phyloP scores from a whole-genome alignment of 176 grass and related monocot genomes.

The Oryza nivara region DNA sequence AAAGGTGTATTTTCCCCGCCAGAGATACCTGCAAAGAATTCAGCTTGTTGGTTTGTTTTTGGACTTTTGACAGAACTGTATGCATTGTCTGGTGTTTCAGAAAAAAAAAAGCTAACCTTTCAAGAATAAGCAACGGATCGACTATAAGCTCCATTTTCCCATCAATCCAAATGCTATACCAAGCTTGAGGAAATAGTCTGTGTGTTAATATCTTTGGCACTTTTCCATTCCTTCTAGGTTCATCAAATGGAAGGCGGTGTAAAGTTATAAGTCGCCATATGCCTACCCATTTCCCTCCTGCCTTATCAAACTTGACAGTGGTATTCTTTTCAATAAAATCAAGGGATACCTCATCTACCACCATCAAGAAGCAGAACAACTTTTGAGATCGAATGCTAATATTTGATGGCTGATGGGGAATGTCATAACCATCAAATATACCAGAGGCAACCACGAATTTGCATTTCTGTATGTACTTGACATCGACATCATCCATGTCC shows the following conservation, averaged over 20 bases:
- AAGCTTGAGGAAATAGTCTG: conserved; percentile 87
- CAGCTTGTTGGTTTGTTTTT: conserved; percentile 7
- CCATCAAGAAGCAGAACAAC: conserved; percentile 98
- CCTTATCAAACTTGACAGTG: conserved; percentile 62
- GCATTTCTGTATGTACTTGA: conserved; percentile 82
- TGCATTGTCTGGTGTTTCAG: not conserved
- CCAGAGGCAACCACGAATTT: conserved; percentile 96
- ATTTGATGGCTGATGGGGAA: conserved; percentile 89
- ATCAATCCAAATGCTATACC: conserved; percentile 99
- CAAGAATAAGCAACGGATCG: conserved; percentile 91
- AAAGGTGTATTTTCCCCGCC: conserved; percentile 86
- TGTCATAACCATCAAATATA: conserved; percentile 99
- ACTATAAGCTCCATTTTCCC: conserved; percentile 99
- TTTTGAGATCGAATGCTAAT: conserved; percentile 82
- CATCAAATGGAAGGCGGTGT: conserved; percentile 79
- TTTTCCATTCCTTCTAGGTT: conserved; percentile 98
- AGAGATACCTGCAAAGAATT: conserved; percentile 74
- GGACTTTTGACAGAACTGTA: conserved; percentile 5
- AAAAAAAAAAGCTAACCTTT: conserved; percentile 65
- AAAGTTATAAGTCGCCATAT: conserved; percentile 84
- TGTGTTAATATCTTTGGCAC: conserved; percentile 97
- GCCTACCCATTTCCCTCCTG: conserved; percentile 92
- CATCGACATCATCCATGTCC: conserved; percentile 76
- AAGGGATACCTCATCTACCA: conserved; percentile 89
- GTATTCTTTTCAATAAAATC: conserved; percentile 89